phyloP scores from a whole-genome alignment of 768 basidiomycete genomes.

The Mycena indigotica region DNA sequence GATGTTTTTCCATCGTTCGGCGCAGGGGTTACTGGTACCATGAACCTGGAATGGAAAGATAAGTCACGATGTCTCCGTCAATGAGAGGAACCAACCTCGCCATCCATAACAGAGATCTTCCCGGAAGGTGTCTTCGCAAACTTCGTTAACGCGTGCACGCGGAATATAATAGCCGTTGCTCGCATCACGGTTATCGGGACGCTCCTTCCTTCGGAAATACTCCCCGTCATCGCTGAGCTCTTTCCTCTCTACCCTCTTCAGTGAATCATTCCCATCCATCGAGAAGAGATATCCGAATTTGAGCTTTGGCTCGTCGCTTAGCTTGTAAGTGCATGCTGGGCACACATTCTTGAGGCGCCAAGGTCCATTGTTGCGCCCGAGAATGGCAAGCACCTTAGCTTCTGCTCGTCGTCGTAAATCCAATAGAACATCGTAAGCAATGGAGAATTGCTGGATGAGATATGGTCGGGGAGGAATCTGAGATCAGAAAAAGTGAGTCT shows the following conservation, averaged over 20 bases:
- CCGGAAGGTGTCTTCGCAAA: background rate
- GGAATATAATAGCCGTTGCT: background rate
- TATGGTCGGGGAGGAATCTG: slow-evolving; percentile 13
- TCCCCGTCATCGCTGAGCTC: background rate
- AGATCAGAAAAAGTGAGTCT: background rate
- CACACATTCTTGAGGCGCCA: slow-evolving; percentile 29
- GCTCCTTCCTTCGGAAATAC: background rate
- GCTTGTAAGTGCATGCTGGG: slow-evolving; percentile 28
- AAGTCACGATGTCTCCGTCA: too few species aligned
- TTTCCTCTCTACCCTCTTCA: slow-evolving; percentile 10
- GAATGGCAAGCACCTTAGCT: slow-evolving; percentile 6
- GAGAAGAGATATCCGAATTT: slow-evolving; percentile 21
- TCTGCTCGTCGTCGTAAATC: slow-evolving; percentile 12
- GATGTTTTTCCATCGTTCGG: slow-evolving; percentile 13
- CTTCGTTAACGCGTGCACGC: background rate
- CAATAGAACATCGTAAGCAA: slow-evolving; percentile 24
- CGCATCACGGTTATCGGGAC: background rate
- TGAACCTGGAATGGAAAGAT: too few species aligned
- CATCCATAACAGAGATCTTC: background rate
- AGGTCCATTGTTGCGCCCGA: slow-evolving; percentile 20
- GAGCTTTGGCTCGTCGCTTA: slow-evolving; percentile 24
- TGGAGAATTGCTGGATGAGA: slow-evolving; percentile 19
- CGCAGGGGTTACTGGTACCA: too few species aligned
- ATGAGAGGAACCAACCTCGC: too few species aligned
- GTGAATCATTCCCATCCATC: slow-evolving; percentile 31